Base-by-base conservation (phyloP, 805 yeast species). In the Kuraishia molischiana region DNA sequence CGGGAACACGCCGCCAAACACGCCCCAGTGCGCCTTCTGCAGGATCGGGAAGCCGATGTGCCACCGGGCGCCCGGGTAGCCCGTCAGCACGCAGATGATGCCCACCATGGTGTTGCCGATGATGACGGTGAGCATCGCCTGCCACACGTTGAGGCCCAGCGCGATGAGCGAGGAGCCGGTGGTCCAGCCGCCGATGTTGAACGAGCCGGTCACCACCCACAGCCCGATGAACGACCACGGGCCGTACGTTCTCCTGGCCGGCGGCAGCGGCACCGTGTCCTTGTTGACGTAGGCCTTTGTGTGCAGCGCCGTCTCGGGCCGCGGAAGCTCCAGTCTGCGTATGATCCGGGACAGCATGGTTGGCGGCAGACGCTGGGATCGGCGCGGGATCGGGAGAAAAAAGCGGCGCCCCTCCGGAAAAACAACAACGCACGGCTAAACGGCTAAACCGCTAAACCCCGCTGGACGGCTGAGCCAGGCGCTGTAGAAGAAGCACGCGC, bases 1-100 rank as follows among this genome's bases (percentile, higher is more conserved):
- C 14, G 67, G 69, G 19, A 69, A 40, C 30, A 50, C 56, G 5
- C 69, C 58, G 3, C 76, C 74, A 42, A 59, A 52, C 24, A 68
- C 54, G 6, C 78, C 78, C 53, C 66, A 71, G 0, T 66, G 53
- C 32, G 62, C 58, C 36, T 77, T 51, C 19, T 61, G 55, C 37
- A 58, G 58, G 10, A 71, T 58, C 2, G 76, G 64, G 44, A 59
- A 72, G 1, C 77, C 75, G 31, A 72, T 58, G 48, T 69, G 75
- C 58, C 66, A 71, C 33, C 67, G 63, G 14, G 54, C 48, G 32
- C 79, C 78, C 0, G 69, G 73, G 36, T 57, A 61, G 14, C 72
- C 64, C 47, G 68, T 70, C 11, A 69, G 60, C 31, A 67, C 44
- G 13, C 76, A 67, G 39, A 64, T 61, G 3, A 57, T n/a, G 32